Conservation (phyloP, 805 yeast species). For the Teunomyces panamensis region DNA sequence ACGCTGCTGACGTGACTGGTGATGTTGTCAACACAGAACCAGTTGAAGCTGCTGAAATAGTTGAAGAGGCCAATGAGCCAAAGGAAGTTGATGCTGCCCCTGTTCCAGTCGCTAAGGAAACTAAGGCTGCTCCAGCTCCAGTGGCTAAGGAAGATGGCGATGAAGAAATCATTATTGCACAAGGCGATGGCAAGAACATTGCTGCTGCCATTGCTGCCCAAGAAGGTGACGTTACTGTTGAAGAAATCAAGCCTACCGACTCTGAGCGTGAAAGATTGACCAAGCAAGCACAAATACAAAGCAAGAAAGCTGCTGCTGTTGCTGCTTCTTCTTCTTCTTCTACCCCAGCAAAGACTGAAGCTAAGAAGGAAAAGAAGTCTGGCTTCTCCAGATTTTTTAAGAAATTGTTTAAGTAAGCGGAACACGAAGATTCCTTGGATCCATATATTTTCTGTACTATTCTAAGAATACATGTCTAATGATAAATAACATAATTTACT, state of each 20-base stretch:
- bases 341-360: constrained; percentile 9
- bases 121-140: constrained; percentile 5
- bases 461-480: constrained; percentile 1
- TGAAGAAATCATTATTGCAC: constrained; percentile 41
- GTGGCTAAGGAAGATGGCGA: constrained; percentile 15
- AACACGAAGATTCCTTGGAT: background rate
- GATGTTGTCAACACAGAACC: constrained; percentile 11
- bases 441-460: constrained; percentile 1
- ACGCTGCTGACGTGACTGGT: constrained; percentile 7
- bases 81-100: constrained; percentile 7
- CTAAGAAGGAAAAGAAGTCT: constrained; percentile 12
- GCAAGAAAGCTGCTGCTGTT: constrained; percentile 4
- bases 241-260: constrained; percentile 41
- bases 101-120: too few species aligned
- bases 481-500: background rate
- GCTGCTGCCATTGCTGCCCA: constrained; percentile 34
- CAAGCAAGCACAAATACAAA: constrained; percentile 23
- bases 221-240: constrained; percentile 36
- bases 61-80: constrained; percentile 3
- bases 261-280: constrained; percentile 36
- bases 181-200: constrained; percentile 30
- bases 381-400: constrained; percentile 14
- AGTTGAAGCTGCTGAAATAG: constrained; percentile 9
- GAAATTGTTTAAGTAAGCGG: constrained; percentile 11
- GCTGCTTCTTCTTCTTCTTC: constrained; percentile 14